phyloP scores from a whole-genome alignment of 495 filamentous ascomycete species.

The Aspergillus heteromorphus region DNA sequence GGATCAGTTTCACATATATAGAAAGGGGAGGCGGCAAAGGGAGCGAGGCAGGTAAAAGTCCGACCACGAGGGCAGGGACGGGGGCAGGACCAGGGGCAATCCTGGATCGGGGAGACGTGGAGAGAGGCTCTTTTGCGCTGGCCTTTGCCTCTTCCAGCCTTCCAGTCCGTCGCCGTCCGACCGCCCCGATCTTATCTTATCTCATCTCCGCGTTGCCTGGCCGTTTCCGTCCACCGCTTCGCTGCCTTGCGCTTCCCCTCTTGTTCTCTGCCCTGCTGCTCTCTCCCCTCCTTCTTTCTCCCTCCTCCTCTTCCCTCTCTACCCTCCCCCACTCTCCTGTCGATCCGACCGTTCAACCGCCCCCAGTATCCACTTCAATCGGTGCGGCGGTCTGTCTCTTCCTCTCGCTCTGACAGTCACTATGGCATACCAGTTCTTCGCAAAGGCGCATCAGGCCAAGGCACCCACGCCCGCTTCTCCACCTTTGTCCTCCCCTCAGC shows the following conservation, averaged over 20 bases:
- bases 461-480: conserved; percentile 22
- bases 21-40: not conserved
- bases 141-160: conserved; percentile 12
- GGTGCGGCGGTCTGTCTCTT: not conserved
- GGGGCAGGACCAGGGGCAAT: conserved; percentile 4
- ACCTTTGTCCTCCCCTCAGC: conserved; percentile 22
- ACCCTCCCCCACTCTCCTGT: not conserved
- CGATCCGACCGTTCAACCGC: too few species aligned
- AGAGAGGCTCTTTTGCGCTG: conserved; percentile 16
- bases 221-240: conserved; percentile 2
- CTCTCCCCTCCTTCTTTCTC: conserved; percentile 2
- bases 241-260: not conserved
- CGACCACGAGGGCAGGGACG: not conserved
- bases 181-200: conserved; percentile 36
- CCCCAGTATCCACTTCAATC: not conserved
- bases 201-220: conserved; percentile 36
- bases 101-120: conserved; percentile 9
- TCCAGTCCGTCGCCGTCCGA: too few species aligned
- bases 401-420: not conserved
- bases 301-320: not conserved
- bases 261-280: not conserved
- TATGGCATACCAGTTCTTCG: conserved; percentile 42
- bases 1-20: conserved; percentile 17
- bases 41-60: not conserved
- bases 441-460: conserved; percentile 30